Percentiles rank a stretch among this genome's conserved stretches.
Conservation (phyloP, 768 basidiomycete genomes). For the Butyriboletus loyo region DNA sequence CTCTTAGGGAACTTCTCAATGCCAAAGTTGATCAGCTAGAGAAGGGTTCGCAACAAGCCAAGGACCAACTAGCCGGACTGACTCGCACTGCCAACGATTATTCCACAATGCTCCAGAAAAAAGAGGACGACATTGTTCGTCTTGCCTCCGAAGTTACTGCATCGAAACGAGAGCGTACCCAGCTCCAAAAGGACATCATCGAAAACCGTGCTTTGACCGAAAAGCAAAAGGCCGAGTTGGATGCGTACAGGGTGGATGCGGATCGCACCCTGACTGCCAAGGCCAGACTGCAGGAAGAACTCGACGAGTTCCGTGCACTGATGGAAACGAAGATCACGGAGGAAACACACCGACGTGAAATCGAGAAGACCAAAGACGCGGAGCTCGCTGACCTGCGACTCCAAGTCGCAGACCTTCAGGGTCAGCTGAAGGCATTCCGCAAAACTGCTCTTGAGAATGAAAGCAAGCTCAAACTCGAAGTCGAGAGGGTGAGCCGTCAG, state of each 20-base stretch:
- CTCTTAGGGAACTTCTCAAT: slow-evolving; percentile 58
- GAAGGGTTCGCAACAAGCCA: slow-evolving; percentile 63
- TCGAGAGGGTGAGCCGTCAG: slow-evolving; percentile 62
- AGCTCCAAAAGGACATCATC: slow-evolving; percentile 54
- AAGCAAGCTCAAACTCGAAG: slow-evolving; percentile 71
- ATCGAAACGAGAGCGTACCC: slow-evolving; percentile 52
- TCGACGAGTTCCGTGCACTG: slow-evolving; percentile 81
- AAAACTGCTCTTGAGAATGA: slow-evolving; percentile 60
- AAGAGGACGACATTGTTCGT: slow-evolving; percentile 65
- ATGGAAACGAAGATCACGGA: slow-evolving; percentile 86
- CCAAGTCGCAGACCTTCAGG: slow-evolving; percentile 58
- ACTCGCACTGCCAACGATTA: slow-evolving; percentile 75
- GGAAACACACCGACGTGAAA: slow-evolving; percentile 78
- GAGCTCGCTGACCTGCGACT: slow-evolving; percentile 73
- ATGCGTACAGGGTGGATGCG: slow-evolving; percentile 53
- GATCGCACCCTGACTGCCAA: slow-evolving; percentile 46
- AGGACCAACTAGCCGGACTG: slow-evolving; percentile 75
- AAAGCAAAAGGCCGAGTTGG: slow-evolving; percentile 59
- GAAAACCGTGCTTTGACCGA: slow-evolving; percentile 72
- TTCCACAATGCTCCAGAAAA: slow-evolving; percentile 69
- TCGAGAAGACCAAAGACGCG: slow-evolving; percentile 81
- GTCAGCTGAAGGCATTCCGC: slow-evolving; percentile 66
- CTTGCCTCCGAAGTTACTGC: slow-evolving; percentile 52
- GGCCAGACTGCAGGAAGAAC: slow-evolving; percentile 70
- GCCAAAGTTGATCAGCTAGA: slow-evolving; percentile 60